Conservation (phyloP, 768 basidiomycete species). For the Boletellus emodensis region DNA sequence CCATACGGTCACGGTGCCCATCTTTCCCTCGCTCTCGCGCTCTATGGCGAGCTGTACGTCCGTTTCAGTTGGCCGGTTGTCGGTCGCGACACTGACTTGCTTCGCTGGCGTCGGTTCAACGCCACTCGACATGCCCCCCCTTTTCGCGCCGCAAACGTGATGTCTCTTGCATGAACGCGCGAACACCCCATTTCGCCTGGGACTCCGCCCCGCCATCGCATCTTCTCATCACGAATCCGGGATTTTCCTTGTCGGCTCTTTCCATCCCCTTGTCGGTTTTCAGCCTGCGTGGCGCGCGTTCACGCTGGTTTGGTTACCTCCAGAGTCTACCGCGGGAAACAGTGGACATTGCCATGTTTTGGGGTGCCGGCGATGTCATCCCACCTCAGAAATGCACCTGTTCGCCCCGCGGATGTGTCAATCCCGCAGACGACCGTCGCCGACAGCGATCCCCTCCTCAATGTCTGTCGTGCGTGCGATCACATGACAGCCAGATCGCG, state of each 20-base stretch:
- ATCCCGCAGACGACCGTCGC: too few relatives aligned
- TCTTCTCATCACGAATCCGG: constrained; percentile 22
- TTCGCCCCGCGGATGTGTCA: constrained; percentile 13
- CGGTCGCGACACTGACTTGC: constrained; percentile 5
- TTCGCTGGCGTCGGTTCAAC: constrained; percentile 10
- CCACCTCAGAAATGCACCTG: constrained; percentile 15
- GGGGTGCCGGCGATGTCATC: constrained; percentile 37
- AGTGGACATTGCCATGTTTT: constrained; percentile 61
- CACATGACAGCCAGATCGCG: constrained; percentile 30
- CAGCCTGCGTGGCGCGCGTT: constrained; percentile 42
- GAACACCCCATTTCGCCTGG: constrained; percentile 20
- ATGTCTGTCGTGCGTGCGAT: constrained; percentile 19
- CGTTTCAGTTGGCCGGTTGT: neutral
- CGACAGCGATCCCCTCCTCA: neutral
- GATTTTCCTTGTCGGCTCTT: constrained; percentile 19
- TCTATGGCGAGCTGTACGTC: constrained; percentile 64
- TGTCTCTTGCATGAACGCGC: constrained; percentile 16
- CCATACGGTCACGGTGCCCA: constrained; percentile 58
- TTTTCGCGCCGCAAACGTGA: constrained; percentile 15
- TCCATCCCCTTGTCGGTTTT: constrained; percentile 6
- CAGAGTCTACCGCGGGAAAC: constrained; percentile 52
- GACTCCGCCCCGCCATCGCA: constrained; percentile 10
- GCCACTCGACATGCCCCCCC: constrained; percentile 7
- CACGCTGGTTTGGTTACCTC: constrained; percentile 64
- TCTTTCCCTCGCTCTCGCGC: constrained; percentile 56